A percentile compares a stretch with the other conserved stretches of the same genome.
Evolutionary conservation across 2,329 filamentous ascomycete species (phyloP).

Genomic region (Cladophialophora bantiana): DNA sequence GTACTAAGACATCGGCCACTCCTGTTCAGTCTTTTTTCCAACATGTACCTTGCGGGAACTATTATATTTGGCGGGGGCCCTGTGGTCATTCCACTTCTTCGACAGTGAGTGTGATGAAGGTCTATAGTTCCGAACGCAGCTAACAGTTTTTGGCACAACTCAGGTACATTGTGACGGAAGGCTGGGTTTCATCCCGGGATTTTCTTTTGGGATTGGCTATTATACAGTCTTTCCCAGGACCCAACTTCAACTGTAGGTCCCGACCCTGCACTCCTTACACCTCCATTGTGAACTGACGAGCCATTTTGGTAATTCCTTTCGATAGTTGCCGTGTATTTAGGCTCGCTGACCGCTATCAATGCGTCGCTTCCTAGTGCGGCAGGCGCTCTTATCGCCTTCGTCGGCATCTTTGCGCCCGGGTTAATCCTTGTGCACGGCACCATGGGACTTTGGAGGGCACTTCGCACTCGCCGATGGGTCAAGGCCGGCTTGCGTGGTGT

Average conservation of each 20-base stretch:
- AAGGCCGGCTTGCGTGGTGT: constrained; percentile 60
- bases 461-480: constrained; percentile 56
- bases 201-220: constrained; percentile 76
- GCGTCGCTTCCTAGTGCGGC: constrained; percentile 45
- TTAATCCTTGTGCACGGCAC: constrained; percentile 43
- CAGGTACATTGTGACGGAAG: constrained; percentile 68
- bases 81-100: constrained; percentile 69
- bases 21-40: constrained; percentile 69
- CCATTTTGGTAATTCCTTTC: background rate
- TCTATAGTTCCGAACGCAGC: background rate
- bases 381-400: constrained; percentile 60
- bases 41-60: constrained; percentile 76
- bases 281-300: background rate
- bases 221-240: constrained; percentile 73
- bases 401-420: constrained; percentile 53
- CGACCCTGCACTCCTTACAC: background rate
- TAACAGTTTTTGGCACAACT: background rate
- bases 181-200: constrained; percentile 74
- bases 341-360: constrained; percentile 55
- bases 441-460: constrained; percentile 58
- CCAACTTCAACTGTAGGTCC: constrained; percentile 50
- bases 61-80: constrained; percentile 71
- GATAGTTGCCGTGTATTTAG: constrained; percentile 63
- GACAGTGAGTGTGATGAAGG: constrained; percentile 40
- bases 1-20: constrained; percentile 52